phyloP scores from a whole-genome alignment of 768 basidiomycete species.

The Dentipellis sp. region DNA sequence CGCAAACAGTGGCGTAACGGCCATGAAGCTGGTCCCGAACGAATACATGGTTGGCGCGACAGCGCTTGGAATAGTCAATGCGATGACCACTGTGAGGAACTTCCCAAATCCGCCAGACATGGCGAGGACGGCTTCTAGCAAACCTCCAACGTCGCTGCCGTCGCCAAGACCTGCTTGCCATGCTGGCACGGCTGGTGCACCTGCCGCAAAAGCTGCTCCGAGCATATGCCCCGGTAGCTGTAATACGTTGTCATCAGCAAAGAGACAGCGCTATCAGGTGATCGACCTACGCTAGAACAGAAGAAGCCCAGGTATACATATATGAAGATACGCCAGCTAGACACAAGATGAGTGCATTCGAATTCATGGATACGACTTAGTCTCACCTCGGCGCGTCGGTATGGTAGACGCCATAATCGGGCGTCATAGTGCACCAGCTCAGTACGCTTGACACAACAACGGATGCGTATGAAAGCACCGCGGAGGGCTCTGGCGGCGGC shows the following conservation, averaged over 20 bases:
- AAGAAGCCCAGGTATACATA: conserved; percentile 40
- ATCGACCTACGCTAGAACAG: conserved; percentile 28
- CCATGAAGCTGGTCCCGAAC: conserved; percentile 39
- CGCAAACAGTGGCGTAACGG: conserved; percentile 23
- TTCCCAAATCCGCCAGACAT: conserved; percentile 36
- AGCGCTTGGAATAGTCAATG: conserved; percentile 44
- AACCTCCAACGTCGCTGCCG: conserved; percentile 32
- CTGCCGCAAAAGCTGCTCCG: conserved; percentile 37
- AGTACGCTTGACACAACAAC: conserved; percentile 34
- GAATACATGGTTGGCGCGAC: conserved; percentile 54
- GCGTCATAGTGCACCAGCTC: conserved; percentile 33
- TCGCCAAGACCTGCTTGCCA: conserved; percentile 33
- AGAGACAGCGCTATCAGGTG: background rate
- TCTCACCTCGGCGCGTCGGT: conserved; percentile 21
- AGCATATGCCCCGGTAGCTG: conserved; percentile 33
- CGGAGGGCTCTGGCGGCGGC: conserved; percentile 23
- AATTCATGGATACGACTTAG: background rate
- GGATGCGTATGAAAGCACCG: conserved; percentile 35
- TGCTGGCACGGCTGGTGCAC: conserved; percentile 26
- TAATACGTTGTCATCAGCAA: background rate
- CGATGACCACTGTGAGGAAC: conserved; percentile 40
- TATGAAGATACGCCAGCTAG: conserved; percentile 29
- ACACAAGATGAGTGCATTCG: background rate
- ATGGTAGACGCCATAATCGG: conserved; percentile 44
- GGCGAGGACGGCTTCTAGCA: conserved; percentile 29